phyloP scores from a whole-genome alignment of 495 filamentous ascomycete genomes.

The Pseudoneurospora amorphoporcata region DNA sequence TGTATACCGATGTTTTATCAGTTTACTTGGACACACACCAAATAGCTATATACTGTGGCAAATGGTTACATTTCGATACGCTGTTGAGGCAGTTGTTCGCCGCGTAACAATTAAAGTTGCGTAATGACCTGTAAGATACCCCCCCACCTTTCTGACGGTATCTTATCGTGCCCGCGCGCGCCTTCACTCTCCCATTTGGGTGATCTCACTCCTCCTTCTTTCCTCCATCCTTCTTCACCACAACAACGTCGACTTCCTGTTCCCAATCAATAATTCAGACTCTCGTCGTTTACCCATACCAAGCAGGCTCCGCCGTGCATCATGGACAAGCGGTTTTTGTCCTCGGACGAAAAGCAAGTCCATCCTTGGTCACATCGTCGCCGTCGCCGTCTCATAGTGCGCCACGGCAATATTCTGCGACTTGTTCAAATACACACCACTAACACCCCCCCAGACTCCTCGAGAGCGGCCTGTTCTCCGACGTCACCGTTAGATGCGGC shows the following conservation, averaged over 20 bases:
- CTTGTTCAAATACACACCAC: background rate
- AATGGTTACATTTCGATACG: background rate
- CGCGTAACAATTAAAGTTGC: too few relatives aligned
- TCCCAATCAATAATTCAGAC: background rate
- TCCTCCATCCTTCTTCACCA: background rate
- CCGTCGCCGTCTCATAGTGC: background rate
- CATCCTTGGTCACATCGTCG: background rate
- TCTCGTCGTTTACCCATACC: background rate
- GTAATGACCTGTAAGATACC: background rate
- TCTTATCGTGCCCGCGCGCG: background rate
- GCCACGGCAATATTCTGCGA: too few relatives aligned
- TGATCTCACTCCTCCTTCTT: background rate
- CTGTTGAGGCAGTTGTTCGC: background rate
- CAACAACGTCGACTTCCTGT: background rate
- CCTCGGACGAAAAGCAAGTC: conserved; percentile 9
- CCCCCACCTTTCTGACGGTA: background rate
- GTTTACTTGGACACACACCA: too few relatives aligned
- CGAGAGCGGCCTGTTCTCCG: conserved; percentile 15
- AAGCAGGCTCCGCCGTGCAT: background rate
- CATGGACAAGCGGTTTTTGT: conserved; percentile 9
- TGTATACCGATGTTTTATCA: too few relatives aligned
- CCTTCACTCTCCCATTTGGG: background rate
- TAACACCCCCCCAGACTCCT: conserved; percentile 9
- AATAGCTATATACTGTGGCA: too few relatives aligned
- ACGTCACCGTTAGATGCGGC: conserved; percentile 16